Conservation (phyloP, 2,329 filamentous ascomycete genomes). For the Beauveria sp. region DNA sequence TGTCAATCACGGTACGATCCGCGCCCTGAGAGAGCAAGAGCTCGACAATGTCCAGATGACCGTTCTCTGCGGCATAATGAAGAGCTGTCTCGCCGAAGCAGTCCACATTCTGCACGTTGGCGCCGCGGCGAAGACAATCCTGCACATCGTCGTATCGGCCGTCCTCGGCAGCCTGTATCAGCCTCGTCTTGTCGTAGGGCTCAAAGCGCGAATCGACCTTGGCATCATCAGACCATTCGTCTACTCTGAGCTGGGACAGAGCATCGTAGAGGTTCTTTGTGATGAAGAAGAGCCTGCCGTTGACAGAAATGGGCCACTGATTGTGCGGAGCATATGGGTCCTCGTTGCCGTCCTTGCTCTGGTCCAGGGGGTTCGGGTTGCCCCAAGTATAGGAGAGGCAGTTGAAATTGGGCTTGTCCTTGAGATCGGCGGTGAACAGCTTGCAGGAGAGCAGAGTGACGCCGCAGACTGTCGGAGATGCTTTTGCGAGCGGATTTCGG, state of each 20-base stretch:
- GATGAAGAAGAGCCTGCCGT: slow-evolving; percentile 18
- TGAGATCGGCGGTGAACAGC: slow-evolving; percentile 7
- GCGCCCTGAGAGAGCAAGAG: slow-evolving; percentile 2
- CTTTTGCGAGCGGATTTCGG: slow-evolving; percentile 3
- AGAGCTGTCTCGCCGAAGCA: slow-evolving; percentile 12
- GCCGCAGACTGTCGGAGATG: slow-evolving; percentile 3
- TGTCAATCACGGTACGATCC: neutral
- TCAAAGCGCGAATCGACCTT: slow-evolving; percentile 6
- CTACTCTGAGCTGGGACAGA: slow-evolving; percentile 2
- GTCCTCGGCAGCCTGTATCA: slow-evolving; percentile 11
- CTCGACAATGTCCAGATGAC: slow-evolving; percentile 4
- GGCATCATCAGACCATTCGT: neutral
- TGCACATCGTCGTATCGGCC: slow-evolving; percentile 5
- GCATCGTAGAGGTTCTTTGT: slow-evolving; percentile 10
- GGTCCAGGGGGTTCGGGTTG: slow-evolving; percentile 6
- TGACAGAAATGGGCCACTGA: slow-evolving; percentile 10
- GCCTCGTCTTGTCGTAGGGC: slow-evolving; percentile 10
- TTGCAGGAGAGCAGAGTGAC: slow-evolving; percentile 7
- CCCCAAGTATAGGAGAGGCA: slow-evolving; percentile 14
- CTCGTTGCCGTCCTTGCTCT: neutral
- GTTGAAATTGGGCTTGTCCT: slow-evolving; percentile 7
- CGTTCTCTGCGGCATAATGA: slow-evolving; percentile 9
- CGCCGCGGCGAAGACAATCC: slow-evolving; percentile 10
- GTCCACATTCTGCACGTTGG: slow-evolving; percentile 7
- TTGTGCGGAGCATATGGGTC: slow-evolving; percentile 9